Conservation (phyloP, 192 early-diverging fungal genomes). For the Cladochytrium replicatum region DNA sequence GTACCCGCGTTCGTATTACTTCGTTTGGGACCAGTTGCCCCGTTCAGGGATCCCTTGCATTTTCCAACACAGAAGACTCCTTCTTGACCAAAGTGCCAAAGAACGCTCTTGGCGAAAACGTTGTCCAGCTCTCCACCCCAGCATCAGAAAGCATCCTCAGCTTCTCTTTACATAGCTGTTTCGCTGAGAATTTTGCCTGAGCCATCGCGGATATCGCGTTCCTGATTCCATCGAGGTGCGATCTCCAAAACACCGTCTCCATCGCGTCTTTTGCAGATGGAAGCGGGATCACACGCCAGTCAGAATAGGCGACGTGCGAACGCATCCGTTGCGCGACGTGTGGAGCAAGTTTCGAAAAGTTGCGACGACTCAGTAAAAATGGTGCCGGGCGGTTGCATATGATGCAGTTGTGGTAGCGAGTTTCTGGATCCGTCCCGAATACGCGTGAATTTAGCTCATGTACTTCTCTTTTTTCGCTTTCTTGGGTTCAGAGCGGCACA, state of each 20-base stretch:
- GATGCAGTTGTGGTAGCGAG: constrained; percentile 33
- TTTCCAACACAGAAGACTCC: constrained; percentile 25
- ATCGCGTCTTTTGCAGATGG: constrained; percentile 13
- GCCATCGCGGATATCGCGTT: constrained; percentile 27
- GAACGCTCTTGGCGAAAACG: constrained; percentile 16
- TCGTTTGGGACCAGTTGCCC: constrained; percentile 6
- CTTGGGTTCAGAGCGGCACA: too few relatives aligned
- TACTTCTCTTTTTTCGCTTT: constrained; percentile 3
- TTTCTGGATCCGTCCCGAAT: constrained; percentile 40
- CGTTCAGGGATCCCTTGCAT: constrained; percentile 19
- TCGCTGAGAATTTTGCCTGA: neutral
- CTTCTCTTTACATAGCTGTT: constrained; percentile 20
- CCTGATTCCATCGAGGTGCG: constrained; percentile 43
- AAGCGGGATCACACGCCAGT: constrained; percentile 31
- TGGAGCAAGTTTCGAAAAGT: neutral
- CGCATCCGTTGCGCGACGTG: constrained; percentile 16
- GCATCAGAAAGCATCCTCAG: constrained; percentile 22
- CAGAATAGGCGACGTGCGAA: constrained; percentile 31
- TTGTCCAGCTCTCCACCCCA: constrained; percentile 7
- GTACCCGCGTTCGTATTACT: constrained; percentile 28
- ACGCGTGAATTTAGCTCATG: constrained; percentile 21
- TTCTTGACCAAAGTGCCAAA: constrained; percentile 47
- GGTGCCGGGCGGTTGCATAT: constrained; percentile 38
- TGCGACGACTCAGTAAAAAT: constrained; percentile 31
- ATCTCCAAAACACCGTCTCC: constrained; percentile 44